Evolutionary conservation across 129 eudicot genomes (phyloP).

Genomic region (Escallonia herrerae): DNA sequence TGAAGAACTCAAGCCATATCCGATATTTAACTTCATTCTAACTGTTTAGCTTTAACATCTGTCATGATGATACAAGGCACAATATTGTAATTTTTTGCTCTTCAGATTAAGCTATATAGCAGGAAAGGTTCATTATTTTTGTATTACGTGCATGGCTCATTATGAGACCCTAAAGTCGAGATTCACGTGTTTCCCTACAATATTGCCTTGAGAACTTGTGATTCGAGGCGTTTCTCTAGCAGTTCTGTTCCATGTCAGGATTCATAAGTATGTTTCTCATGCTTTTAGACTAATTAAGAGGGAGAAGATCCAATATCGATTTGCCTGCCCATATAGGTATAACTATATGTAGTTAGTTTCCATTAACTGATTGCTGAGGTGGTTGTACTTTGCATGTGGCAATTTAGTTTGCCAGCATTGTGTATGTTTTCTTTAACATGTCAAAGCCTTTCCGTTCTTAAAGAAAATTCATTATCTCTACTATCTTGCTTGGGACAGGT

Average conservation of each 20-base stretch:
- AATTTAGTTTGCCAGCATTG: background rate
- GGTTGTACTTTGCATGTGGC: background rate
- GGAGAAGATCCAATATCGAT: background rate
- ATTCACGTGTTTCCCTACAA: background rate
- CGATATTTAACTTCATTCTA: no score
- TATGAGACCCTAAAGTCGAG: background rate
- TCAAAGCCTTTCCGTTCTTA: background rate
- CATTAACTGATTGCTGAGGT: background rate
- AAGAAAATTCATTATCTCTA: background rate
- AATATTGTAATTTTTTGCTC: background rate
- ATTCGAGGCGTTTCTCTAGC: background rate
- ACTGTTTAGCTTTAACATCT: no score
- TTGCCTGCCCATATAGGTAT: background rate
- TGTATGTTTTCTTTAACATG: background rate
- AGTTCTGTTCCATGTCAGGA: background rate
- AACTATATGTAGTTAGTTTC: no score
- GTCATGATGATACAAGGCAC: no score
- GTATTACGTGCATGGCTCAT: background rate
- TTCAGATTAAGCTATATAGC: background rate
- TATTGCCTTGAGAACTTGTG: background rate
- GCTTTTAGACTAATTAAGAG: background rate
- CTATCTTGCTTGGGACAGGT: conserved; percentile 28
- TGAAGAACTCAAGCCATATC: no score
- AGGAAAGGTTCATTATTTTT: background rate
- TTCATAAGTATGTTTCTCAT: background rate